A percentile compares a stretch with the other conserved stretches of the same genome.
Conservation (phyloP, 2,329 filamentous ascomycete species). For the Colletotrichum euphorbiae region DNA sequence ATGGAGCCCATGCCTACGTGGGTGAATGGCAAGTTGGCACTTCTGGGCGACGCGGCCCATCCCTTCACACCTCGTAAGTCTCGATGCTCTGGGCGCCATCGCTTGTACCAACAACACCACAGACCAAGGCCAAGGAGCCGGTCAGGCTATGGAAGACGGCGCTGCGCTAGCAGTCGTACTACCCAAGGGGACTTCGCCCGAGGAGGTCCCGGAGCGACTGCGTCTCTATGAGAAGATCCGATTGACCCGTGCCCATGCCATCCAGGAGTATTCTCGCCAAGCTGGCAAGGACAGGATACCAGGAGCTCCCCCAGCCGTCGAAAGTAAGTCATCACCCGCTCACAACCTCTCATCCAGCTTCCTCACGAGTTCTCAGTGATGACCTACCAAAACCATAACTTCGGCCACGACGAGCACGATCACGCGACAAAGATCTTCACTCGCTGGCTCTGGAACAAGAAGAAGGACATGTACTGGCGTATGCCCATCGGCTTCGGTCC, state of each 20-base stretch:
- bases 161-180: conserved; percentile 69
- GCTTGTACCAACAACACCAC: not conserved
- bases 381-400: conserved; percentile 62
- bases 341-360: too few species aligned
- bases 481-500: conserved; percentile 60
- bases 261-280: conserved; percentile 68
- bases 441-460: conserved; percentile 58
- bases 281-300: conserved; percentile 57
- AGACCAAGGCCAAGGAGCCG: conserved; percentile 70
- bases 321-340: conserved; percentile 16
- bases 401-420: conserved; percentile 70
- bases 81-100: too few species aligned
- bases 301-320: conserved; percentile 6
- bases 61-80: conserved; percentile 70
- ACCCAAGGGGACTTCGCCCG: conserved; percentile 53
- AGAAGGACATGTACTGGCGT: conserved; percentile 54
- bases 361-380: conserved; percentile 45
- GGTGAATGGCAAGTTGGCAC: conserved; percentile 63
- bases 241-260: conserved; percentile 65
- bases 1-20: conserved; percentile 70
- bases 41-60: conserved; percentile 76
- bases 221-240: conserved; percentile 69
- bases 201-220: conserved; percentile 66
- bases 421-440: conserved; percentile 62
- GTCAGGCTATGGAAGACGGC: conserved; percentile 74